Evolutionary conservation across 2,329 filamentous ascomycete genomes (phyloP).

Genomic region (Hypoxylon sp.): DNA sequence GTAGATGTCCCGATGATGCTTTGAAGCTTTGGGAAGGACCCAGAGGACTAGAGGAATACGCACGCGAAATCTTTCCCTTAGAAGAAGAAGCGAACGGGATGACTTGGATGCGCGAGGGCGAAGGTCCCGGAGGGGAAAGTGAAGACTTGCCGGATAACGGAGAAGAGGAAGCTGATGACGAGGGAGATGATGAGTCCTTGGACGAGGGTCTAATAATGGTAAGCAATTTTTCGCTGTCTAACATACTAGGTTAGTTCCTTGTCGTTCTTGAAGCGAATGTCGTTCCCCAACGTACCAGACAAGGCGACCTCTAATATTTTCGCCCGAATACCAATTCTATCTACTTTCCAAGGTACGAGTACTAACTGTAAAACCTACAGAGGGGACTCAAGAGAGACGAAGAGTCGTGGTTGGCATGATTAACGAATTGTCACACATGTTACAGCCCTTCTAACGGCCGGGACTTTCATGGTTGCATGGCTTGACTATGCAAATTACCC

Average conservation of each 20-base stretch:
- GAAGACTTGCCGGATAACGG: conserved; percentile 61
- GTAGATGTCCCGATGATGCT: conserved; percentile 79
- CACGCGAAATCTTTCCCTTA: conserved; percentile 90
- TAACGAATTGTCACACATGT: background rate
- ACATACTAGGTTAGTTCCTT: too few relatives aligned
- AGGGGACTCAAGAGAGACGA: conserved; percentile 70
- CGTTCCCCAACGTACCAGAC: background rate
- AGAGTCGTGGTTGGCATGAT: conserved; percentile 71
- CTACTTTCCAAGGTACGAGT: background rate
- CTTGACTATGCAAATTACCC: background rate
- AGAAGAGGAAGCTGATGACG: conserved; percentile 58
- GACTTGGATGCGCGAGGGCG: conserved; percentile 86
- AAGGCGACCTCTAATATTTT: background rate
- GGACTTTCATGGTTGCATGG: conserved; percentile 4
- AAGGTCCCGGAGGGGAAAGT: conserved; percentile 52
- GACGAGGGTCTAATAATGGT: conserved; percentile 72
- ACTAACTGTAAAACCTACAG: conserved; percentile 29
- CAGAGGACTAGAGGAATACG: conserved; percentile 93
- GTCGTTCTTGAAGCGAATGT: background rate
- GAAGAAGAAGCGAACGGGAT: conserved; percentile 95
- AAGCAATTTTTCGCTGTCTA: conserved; percentile 2
- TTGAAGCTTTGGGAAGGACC: conserved; percentile 92
- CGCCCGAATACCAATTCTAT: background rate
- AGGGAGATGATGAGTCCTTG: conserved; percentile 67
- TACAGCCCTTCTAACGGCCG: background rate